phyloP scores from a whole-genome alignment of 371 early-diverging fungal genomes.

The Actinomortierella wolfii region DNA sequence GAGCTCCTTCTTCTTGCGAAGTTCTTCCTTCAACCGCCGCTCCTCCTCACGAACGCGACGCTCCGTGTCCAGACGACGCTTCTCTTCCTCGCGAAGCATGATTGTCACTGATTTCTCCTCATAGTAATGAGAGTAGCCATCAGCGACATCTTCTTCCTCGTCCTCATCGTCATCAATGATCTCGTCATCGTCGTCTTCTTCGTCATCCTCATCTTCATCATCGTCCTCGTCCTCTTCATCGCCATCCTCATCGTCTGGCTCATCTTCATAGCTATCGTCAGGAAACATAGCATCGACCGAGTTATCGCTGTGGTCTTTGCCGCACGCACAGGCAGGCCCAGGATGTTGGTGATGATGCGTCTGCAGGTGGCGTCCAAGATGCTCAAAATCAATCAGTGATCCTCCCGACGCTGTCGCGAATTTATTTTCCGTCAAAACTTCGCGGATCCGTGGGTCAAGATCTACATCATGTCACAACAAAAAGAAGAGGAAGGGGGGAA shows the following conservation, averaged over 20 bases:
- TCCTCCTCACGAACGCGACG: slow-evolving; percentile 42
- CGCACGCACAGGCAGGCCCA: slow-evolving; percentile 13
- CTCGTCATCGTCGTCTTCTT: slow-evolving; percentile 22
- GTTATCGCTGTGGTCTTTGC: slow-evolving; percentile 13
- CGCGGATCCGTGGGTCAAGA: slow-evolving; percentile 38
- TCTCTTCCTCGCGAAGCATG: slow-evolving; percentile 46
- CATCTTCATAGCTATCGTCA: slow-evolving; percentile 46
- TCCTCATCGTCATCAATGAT: slow-evolving; percentile 43
- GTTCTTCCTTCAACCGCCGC: slow-evolving; percentile 42
- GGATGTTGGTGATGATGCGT: slow-evolving; percentile 21
- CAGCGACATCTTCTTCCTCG: slow-evolving; percentile 42
- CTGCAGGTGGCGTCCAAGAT: slow-evolving; percentile 26
- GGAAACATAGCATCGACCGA: slow-evolving; percentile 35
- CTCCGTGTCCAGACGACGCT: slow-evolving; percentile 34
- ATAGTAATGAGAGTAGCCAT: slow-evolving; percentile 44
- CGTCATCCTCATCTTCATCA: slow-evolving; percentile 10
- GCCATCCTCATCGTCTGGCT: slow-evolving; percentile 37
- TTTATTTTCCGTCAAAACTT: slow-evolving; percentile 39
- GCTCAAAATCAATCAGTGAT: slow-evolving; percentile 26
- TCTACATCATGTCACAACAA: slow-evolving; percentile 8
- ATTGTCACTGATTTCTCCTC: slow-evolving; percentile 41
- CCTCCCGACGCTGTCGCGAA: slow-evolving; percentile 28
- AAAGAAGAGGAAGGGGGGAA: too few relatives aligned
- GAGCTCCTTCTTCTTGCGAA: slow-evolving; percentile 30
- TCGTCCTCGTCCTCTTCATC: slow-evolving; percentile 7